Evolutionary conservation across 805 yeast species (phyloP), one percentile per base, ranked within the genome.

Genomic region (Jamesozyma hellenica): DNA sequence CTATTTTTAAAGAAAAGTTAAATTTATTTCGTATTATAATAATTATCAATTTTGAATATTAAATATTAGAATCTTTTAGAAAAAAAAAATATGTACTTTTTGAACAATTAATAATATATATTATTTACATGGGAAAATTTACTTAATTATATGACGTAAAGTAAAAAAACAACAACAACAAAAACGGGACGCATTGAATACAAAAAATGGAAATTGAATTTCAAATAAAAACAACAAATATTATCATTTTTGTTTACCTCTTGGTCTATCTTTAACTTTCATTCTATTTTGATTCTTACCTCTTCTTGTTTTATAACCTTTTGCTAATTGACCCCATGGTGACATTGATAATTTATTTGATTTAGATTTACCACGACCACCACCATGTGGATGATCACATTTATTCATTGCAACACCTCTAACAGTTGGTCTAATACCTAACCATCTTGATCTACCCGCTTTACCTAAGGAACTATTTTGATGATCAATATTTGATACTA

Each of bases 291-390:
- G 79, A 60, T 84, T 73, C 66, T 84, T 86, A 58, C 94, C 94
- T 52, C 81, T 78, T 67, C 98, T 80, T 13, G 97, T 92, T 75
- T 86, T 88, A 69, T 77, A 88, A 63, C 92, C 94, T 73, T 90
- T 90, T 32, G 90, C 81, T 56, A 82, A 64, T 44, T 79, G 80
- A 55, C 98, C 98, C 96, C 97, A 90, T 61, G 94, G 94, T 41
- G 95, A 83, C 70, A 82, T 85, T 15, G 97, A 84, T 43, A 82
- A 73, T 68, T 86, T 90, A 66, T 90, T 88, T 48, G 95, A 85
- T 78, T 92, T 92, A 45, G 95, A 83, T 65, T 92, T 92, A 76
- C 98, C 98, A 74, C 98, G 80, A 68, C 98, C 98, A 80, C 98
- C 98, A 72, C 98, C 98, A 57, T 86, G 88, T 49, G 98, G 98